phyloP scores from a whole-genome alignment of 768 basidiomycete species.

The Rhodocollybia butyracea region DNA sequence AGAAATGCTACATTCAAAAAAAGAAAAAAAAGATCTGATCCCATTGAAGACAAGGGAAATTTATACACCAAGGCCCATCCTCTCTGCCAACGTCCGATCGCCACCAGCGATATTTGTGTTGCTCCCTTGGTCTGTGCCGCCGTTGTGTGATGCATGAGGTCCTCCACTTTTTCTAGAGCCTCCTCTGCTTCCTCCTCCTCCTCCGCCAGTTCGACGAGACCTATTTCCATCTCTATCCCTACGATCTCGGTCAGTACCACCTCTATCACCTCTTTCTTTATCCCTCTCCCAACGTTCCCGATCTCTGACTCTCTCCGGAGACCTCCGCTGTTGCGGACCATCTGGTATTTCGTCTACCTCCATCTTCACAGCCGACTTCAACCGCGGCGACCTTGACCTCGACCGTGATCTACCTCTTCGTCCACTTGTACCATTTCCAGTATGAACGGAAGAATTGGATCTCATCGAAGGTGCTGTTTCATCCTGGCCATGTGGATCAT shows the following conservation, averaged over 20 bases:
- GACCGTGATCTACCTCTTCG: neutral
- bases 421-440: neutral
- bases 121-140: constrained; percentile 16
- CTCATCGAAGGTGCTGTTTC: constrained; percentile 21
- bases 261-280: constrained; percentile 5
- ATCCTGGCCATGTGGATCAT: constrained; percentile 9
- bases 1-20: neutral
- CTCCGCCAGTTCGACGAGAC: constrained; percentile 42
- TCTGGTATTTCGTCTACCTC: constrained; percentile 31
- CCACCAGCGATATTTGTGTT: constrained; percentile 34
- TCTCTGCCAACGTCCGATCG: constrained; percentile 83
- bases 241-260: too few species aligned
- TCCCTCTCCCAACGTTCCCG: constrained; percentile 8
- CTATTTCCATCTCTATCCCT: constrained; percentile 32
- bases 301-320: constrained; percentile 20
- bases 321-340: constrained; percentile 43
- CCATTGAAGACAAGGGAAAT: constrained; percentile 16
- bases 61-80: constrained; percentile 65
- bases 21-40: constrained; percentile 4
- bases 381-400: constrained; percentile 14
- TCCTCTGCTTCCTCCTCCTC: constrained; percentile 36
- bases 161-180: constrained; percentile 29
- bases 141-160: neutral
- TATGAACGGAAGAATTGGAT: constrained; percentile 11
- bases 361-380: constrained; percentile 16